Evolutionary conservation across 306 rosid genomes (phyloP), one percentile per base, ranked within the genome.

Genomic region (Pyrus communis): DNA sequence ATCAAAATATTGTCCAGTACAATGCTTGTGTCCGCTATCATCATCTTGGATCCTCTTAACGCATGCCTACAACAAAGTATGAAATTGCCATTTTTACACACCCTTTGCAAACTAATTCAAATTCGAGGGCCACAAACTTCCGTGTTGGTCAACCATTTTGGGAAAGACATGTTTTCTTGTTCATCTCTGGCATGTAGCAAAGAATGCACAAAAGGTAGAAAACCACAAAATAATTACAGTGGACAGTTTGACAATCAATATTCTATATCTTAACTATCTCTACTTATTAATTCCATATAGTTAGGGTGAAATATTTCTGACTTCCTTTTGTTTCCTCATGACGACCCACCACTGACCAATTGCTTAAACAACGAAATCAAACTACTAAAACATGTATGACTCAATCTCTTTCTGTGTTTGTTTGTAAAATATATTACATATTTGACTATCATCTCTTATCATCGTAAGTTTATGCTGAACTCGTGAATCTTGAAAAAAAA

Each of bases 1-100:
- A 85, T 96, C 99, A 77, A 96, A 96, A 85, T 91, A 96, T 67
- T 96, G 99, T 83, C 99, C 98, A 25, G 98, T 96, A 84, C 98
- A 96, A 78, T 96, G 99, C 91, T 92, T 89, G 81, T 91, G 90
- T 76, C 98, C 98, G 21, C 87, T 65, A 27, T 87, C 96, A 78
- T 96, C 99, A 0, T 89, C 96, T 11, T 88, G 82, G 70, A 92
- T 86, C 85, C 99, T 92, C 84, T 96, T 89, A 67, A 91, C 82
- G 49, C 98, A 96, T 52, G 88, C 97, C 99, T 92, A 86, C 21
- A 45, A 62, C 73, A 90, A 74, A 43, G 70, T 59, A 70, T 33
- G 46, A 40, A 75, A 30, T 70, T 59, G 6, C 43, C 30, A 66
- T 25, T 23, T 33, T 18, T 15, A 61, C 23, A 18, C 49, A 63